Evolutionary conservation across 2,329 filamentous ascomycete genomes (phyloP), one percentile per base, ranked within the genome.

Genomic region (Thielaviopsis punctulata): DNA sequence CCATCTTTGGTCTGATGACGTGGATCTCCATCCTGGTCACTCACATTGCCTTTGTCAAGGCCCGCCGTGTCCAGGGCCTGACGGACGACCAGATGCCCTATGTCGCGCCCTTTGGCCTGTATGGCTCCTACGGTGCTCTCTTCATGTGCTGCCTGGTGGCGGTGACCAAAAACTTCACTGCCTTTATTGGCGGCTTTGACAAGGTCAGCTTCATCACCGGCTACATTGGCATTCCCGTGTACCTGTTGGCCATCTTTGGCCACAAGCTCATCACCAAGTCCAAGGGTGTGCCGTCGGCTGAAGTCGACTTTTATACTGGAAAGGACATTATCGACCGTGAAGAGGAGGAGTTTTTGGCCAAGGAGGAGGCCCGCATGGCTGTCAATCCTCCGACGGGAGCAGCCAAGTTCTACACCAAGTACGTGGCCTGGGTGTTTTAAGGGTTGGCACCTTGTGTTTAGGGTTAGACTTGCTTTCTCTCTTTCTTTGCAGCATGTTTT

Each of bases 141-240:
- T 68, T 71, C 61, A 80, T 87, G 67, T 87, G 83, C 66, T 72
- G 74, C 60, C 62, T 92, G 30, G 84, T 92, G 56, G 76, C 82
- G 1, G 62, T 93, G 49, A 90, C 86, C 61, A 93, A 92, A 75
- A 89, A 87, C 71, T 92, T 79, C 66, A 72, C 76, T 52, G 80
- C 83, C 55, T 92, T 92, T 65, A 70, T 77, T 56, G 63, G 59
- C 61, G 68, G 58, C 70, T 55, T 56, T 24, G 59, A 64, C 53
- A 72, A 71, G 51, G 80, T 83, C 69, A 80, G 76, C 60, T 88
- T 89, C 66, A 77, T 89, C 64, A 86, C 82, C 0, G 82, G 81
- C 23, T 88, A 88, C 64, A 68, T 84, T 7, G 84, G 84, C 49
- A 87, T 89, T 58, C 84, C 84, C 1, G 65, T 89, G 21, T 89